A percentile compares a stretch with the other conserved stretches of the same genome.
Evolutionary conservation across 169 alveolate species (phyloP).

Genomic region (Babesia bovis): DNA sequence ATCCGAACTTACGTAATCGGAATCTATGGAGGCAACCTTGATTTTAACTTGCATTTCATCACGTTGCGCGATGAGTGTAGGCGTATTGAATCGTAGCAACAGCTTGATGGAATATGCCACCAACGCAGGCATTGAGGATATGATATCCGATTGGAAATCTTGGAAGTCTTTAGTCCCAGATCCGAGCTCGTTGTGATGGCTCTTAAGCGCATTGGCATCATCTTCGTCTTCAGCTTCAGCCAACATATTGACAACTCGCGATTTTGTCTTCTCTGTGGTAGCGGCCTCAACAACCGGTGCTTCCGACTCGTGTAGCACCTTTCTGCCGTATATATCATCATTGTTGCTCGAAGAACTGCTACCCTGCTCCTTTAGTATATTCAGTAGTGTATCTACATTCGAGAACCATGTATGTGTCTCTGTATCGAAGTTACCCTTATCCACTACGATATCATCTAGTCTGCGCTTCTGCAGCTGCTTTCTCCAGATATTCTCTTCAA

Average conservation of each 20-base stretch:
- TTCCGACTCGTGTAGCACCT: conserved; percentile 73
- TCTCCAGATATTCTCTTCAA: conserved; percentile 96
- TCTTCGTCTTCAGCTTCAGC: conserved; percentile 69
- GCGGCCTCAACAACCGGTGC: conserved; percentile 51
- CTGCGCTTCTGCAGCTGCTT: conserved; percentile 94
- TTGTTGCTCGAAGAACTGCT: conserved; percentile 33
- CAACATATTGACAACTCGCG: conserved; percentile 45
- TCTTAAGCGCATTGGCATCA: conserved; percentile 65
- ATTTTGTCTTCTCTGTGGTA: conserved; percentile 4
- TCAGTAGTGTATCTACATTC: conserved; percentile 69
- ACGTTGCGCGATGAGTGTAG: conserved; percentile 33
- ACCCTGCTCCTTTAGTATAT: conserved; percentile 41
- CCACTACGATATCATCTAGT: conserved; percentile 95
- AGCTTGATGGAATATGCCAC: conserved; percentile 63
- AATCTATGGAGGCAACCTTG: conserved; percentile 46
- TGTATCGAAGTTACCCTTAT: conserved; percentile 90
- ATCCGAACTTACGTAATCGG: conserved; percentile 10
- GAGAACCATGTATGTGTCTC: conserved; percentile 72
- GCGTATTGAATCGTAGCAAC: conserved; percentile 51
- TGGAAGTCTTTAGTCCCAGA: conserved; percentile 41
- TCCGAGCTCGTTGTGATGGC: conserved; percentile 50
- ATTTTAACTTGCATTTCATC: conserved; percentile 54
- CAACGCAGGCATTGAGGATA: conserved; percentile 60
- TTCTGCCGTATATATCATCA: conserved; percentile 76
- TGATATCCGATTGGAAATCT: conserved; percentile 48